phyloP scores from a whole-genome alignment of 768 basidiomycete species.

The Pleurotus cornucopiae region DNA sequence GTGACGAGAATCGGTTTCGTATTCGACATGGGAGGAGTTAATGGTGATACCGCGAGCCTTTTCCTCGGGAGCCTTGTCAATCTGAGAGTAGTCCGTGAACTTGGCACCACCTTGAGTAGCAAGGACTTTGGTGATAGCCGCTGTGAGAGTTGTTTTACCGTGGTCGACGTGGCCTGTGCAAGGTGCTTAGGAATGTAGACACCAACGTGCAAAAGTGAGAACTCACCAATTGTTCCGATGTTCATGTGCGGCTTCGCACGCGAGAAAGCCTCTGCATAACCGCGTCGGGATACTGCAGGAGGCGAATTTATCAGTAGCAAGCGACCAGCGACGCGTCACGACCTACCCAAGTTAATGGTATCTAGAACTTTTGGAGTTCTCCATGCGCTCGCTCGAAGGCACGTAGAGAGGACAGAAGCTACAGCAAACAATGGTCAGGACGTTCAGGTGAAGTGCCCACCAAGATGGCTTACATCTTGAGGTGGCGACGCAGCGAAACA shows the following conservation, averaged over 20 bases:
- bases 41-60: conserved; percentile 99
- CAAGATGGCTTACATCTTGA: conserved; percentile 34
- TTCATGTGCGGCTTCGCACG: conserved; percentile 90
- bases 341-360: conserved; percentile 24
- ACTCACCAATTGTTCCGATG: conserved; percentile 85
- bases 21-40: conserved; percentile 98
- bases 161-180: conserved; percentile 87
- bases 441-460: not conserved
- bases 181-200: conserved; percentile 6
- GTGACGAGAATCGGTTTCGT: conserved; percentile 85
- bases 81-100: conserved; percentile 95
- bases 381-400: conserved; percentile 28
- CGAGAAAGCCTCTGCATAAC: conserved; percentile 76
- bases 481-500: conserved; percentile 42
- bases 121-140: conserved; percentile 93
- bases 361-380: conserved; percentile 18
- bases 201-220: conserved; percentile 4
- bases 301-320: not conserved
- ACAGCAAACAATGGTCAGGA: conserved; percentile 10
- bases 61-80: conserved; percentile 99
- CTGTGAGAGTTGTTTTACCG: conserved; percentile 96
- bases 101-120: conserved; percentile 69
- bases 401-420: conserved; percentile 33
- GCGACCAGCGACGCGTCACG: conserved; percentile 11
- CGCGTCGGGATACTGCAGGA: conserved; percentile 47